Evolutionary conservation across 805 yeast genomes (phyloP).

Genomic region (Metschnikowia gelsemii): DNA sequence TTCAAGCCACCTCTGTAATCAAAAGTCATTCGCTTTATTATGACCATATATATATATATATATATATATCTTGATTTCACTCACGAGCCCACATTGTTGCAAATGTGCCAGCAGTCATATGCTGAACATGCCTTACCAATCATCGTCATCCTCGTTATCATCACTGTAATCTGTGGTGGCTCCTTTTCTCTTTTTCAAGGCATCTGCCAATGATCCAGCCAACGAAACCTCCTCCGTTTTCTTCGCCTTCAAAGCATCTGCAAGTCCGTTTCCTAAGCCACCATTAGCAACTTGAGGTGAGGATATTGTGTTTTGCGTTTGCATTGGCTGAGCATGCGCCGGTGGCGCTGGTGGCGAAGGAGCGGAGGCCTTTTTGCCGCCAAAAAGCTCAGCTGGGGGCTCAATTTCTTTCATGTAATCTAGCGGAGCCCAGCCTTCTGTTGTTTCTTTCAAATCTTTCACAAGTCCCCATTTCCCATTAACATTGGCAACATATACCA

Average conservation of each 20-base stretch:
- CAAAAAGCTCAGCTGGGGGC: conserved; percentile 40
- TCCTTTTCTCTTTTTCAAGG: conserved; percentile 67
- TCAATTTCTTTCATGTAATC: conserved; percentile 72
- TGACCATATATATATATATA: too few relatives aligned
- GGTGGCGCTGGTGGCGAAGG: conserved; percentile 39
- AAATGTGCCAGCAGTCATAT: too few relatives aligned
- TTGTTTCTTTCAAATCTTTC: conserved; percentile 66
- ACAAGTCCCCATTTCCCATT: conserved; percentile 96
- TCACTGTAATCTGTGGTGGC: conserved; percentile 70
- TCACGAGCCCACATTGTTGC: too few relatives aligned
- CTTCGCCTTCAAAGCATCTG: conserved; percentile 66
- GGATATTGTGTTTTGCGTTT: conserved; percentile 17
- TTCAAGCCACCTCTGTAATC: too few relatives aligned
- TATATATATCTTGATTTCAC: too few relatives aligned
- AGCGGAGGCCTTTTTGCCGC: conserved; percentile 26
- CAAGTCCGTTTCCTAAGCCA: conserved; percentile 54
- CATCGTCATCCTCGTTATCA: conserved; percentile 65
- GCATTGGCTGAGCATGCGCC: conserved; percentile 23
- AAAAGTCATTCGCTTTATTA: too few relatives aligned
- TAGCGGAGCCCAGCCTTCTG: conserved; percentile 97
- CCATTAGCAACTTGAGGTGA: conserved; percentile 23
- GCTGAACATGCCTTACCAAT: too few relatives aligned
- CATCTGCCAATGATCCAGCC: conserved; percentile 88
- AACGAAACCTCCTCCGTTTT: conserved; percentile 57
- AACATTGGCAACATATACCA: conserved; percentile 69